Evolutionary conservation across 306 rosid species (phyloP).

Genomic region (Corylus heterophylla): DNA sequence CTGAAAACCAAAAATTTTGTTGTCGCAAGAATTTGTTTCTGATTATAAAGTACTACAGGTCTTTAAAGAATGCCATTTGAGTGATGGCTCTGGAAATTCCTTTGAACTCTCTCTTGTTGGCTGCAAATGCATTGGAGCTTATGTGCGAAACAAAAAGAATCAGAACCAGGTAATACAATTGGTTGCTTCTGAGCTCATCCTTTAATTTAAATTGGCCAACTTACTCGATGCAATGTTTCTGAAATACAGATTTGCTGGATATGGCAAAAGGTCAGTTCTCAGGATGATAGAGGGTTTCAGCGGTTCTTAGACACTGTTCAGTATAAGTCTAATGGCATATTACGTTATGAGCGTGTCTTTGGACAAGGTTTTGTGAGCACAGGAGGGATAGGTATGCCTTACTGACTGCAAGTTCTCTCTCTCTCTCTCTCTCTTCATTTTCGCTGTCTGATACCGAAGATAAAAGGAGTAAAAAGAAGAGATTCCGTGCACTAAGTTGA

Average conservation of each 20-base stretch:
- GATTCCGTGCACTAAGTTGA: neutral
- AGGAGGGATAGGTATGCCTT: slow-evolving; percentile 65
- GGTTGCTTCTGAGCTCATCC: neutral
- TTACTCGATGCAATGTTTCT: slow-evolving; percentile 19
- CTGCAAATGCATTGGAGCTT: slow-evolving; percentile 94
- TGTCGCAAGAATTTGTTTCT: slow-evolving; percentile 3
- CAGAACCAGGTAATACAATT: slow-evolving; percentile 77
- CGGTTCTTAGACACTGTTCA: slow-evolving; percentile 58
- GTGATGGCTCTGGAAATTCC: slow-evolving; percentile 62
- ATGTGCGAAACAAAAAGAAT: slow-evolving; percentile 86
- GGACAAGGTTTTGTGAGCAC: slow-evolving; percentile 73
- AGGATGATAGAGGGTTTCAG: slow-evolving; percentile 63
- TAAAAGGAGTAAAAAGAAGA: neutral
- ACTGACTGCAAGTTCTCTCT: neutral
- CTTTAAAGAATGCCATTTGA: slow-evolving; percentile 62
- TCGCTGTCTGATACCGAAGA: neutral
- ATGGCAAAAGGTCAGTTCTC: slow-evolving; percentile 59
- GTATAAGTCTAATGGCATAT: slow-evolving; percentile 50
- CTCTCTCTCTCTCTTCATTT: neutral
- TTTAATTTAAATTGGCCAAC: slow-evolving; percentile 11
- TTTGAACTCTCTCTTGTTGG: slow-evolving; percentile 88
- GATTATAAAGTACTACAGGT: slow-evolving; percentile 44
- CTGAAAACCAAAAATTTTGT: neutral
- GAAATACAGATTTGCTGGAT: slow-evolving; percentile 83
- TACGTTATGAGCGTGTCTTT: slow-evolving; percentile 57